Evolutionary conservation across 176 grass and related monocot species (phyloP), one percentile per base, ranked within the genome.

Genomic region (Alloteropsis semialata): DNA sequence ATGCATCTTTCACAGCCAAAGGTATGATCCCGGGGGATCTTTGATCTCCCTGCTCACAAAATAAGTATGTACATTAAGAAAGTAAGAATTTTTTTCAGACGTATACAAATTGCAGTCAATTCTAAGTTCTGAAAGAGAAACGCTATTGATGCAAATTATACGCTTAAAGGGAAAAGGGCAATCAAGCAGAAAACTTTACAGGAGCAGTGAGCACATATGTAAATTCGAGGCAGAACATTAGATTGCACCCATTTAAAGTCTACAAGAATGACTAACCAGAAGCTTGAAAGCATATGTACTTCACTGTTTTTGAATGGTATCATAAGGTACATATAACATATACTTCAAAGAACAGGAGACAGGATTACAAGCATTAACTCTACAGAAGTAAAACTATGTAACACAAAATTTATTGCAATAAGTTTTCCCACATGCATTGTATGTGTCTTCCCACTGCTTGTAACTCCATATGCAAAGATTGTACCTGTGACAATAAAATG

Each of bases 391-490:
- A 28, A 36, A 21, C 4, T 44, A 73, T 73, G 28, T 28, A 67
- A 75, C 48, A 27, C 21, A 75, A 75, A 75, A 34, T 58, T 49
- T 42, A 34, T 81, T 29, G 60, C 22, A 74, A 54, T 45, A 86
- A 54, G 78, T 80, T 69, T 42, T 42, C 88, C 89, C 71, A 96
- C 93, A 96, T 96, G 90, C 90, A 96, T 96, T 56, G 90, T 92
- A 72, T 96, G 93, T 76, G 93, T 96, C 80, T 96, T 96, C 65
- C 93, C 93, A 72, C 93, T 96, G 75, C 93, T 96, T 43, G 93
- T 92, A 85, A 96, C 93, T 81, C 93, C 90, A 76, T 96, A 96
- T 85, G 93, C 86, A 74, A 96, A 96, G 79, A 96, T 96, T 85
- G 94, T 93, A 78, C 94, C 94, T 96, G 70, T 48, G 24, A 74